A percentile compares a stretch with the other conserved stretches of the same genome.
Conservation (phyloP, 83 land plant species). For the Thuja plicata region DNA sequence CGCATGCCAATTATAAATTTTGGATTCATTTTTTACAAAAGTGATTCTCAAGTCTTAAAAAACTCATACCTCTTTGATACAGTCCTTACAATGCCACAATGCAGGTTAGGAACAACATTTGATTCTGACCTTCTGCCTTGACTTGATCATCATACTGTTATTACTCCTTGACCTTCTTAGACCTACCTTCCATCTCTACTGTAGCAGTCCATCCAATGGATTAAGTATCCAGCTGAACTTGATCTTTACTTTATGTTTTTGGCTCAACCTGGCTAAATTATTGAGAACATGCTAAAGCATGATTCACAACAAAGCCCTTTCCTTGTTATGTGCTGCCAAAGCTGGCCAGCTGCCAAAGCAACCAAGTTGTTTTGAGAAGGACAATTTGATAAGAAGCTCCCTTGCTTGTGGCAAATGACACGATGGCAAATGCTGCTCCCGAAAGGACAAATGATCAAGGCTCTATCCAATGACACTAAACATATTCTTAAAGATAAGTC, state of each 20-base stretch:
- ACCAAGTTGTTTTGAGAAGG: not conserved
- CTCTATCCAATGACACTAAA: not conserved
- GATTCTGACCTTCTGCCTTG: not conserved
- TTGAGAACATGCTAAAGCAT: not conserved
- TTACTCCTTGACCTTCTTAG: not conserved
- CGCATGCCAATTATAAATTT: not conserved
- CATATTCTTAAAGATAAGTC: not conserved
- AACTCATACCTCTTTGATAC: not conserved
- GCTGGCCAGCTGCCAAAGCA: not conserved
- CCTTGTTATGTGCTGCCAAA: not conserved
- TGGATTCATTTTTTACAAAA: not conserved
- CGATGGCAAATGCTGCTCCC: not conserved
- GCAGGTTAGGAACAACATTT: not conserved
- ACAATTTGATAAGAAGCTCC: not conserved
- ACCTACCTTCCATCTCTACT: not conserved
- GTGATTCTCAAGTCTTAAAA: not conserved
- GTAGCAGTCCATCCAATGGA: not conserved
- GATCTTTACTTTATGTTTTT: not conserved
- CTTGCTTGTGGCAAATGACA: not conserved
- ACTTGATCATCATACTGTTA: not conserved
- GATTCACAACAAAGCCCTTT: not conserved
- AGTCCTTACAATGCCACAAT: not conserved
- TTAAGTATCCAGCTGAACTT: not conserved
- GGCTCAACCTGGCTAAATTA: not conserved
- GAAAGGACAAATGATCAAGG: not conserved